A percentile compares a stretch with the other conserved stretches of the same genome.
These are phyloP conservation scores for Talaromyces atroroseus DNA, from an alignment of 2,329 filamentous ascomycete species.

Conservation along the genomic window DNA sequence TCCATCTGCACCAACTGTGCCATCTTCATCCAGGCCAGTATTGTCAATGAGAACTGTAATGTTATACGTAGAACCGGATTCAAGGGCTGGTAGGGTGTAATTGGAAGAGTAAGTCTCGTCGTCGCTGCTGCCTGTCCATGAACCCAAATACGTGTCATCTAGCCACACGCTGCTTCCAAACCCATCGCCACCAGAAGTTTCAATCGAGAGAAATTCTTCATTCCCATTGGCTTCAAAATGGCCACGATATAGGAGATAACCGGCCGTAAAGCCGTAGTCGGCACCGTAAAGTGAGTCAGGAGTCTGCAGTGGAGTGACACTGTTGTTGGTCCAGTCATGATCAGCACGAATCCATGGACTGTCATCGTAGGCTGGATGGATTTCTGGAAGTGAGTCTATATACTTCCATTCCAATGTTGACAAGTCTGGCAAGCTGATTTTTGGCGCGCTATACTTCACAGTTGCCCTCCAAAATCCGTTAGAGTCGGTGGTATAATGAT, in stretches of 20 bases:
- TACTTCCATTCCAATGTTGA: slow-evolving; percentile 60
- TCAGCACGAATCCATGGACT: slow-evolving; percentile 57
- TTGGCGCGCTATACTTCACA: slow-evolving; percentile 47
- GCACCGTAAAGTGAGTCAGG: slow-evolving; percentile 62
- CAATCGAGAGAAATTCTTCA: slow-evolving; percentile 53
- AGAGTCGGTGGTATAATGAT: slow-evolving; percentile 35
- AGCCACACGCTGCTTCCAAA: slow-evolving; percentile 66
- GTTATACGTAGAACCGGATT: slow-evolving; percentile 50
- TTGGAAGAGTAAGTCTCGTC: slow-evolving; percentile 50
- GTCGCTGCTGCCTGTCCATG: slow-evolving; percentile 54
- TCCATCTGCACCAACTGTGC: slow-evolving; percentile 52
- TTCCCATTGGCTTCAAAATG: slow-evolving; percentile 60
- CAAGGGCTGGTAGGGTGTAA: slow-evolving; percentile 52
- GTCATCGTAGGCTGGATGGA: slow-evolving; percentile 61
- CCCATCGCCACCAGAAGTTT: slow-evolving; percentile 61
- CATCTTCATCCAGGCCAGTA: slow-evolving; percentile 65
- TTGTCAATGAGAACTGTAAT: slow-evolving; percentile 68
- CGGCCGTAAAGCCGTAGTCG: slow-evolving; percentile 70
- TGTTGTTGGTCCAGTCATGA: slow-evolving; percentile 57
- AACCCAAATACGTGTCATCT: slow-evolving; percentile 58
- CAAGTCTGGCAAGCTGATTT: slow-evolving; percentile 54
- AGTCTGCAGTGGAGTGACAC: slow-evolving; percentile 51
- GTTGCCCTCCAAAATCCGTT: slow-evolving; percentile 48
- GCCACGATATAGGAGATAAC: slow-evolving; percentile 64
- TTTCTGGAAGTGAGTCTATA: slow-evolving; percentile 66